These are phyloP conservation scores for Hericium alpestre DNA, from an alignment of 768 basidiomycete species.

Conservation along the genomic window DNA sequence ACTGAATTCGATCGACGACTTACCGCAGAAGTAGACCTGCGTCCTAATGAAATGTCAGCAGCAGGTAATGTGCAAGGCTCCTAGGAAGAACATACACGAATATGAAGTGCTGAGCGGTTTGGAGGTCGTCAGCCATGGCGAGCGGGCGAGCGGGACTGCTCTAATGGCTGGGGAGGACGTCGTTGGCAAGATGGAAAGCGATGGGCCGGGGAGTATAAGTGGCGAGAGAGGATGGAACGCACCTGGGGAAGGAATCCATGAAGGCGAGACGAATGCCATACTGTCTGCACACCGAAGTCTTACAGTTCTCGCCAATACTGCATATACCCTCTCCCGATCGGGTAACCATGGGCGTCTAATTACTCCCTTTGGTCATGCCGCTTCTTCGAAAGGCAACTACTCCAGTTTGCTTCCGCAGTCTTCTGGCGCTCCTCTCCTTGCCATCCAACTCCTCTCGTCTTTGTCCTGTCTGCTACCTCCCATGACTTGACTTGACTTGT, in stretches of 20 bases:
- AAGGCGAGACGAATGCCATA: neutral
- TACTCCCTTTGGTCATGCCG: no score
- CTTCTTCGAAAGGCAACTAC: no score
- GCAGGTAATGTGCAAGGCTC: neutral
- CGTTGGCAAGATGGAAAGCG: neutral
- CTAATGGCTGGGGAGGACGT: neutral
- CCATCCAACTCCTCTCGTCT: neutral
- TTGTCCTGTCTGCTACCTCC: neutral
- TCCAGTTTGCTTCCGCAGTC: no score
- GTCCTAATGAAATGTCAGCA: slow-evolving; percentile 22
- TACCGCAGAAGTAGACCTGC: slow-evolving; percentile 81
- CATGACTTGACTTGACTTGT: no score
- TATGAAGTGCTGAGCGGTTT: slow-evolving; percentile 65
- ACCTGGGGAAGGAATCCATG: neutral
- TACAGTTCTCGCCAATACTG: neutral
- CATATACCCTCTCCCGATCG: neutral
- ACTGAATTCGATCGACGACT: slow-evolving; percentile 25
- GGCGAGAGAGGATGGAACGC: neutral
- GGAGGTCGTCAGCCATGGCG: slow-evolving; percentile 34
- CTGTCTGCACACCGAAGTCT: neutral
- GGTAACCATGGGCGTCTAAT: no score
- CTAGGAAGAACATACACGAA: slow-evolving; percentile 39
- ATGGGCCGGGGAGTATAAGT: neutral
- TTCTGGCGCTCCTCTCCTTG: no score
- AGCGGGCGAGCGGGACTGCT: neutral